These are phyloP conservation scores for Lophiostoma macrostomum DNA, from an alignment of 495 filamentous ascomycete species.

Conservation along the genomic window DNA sequence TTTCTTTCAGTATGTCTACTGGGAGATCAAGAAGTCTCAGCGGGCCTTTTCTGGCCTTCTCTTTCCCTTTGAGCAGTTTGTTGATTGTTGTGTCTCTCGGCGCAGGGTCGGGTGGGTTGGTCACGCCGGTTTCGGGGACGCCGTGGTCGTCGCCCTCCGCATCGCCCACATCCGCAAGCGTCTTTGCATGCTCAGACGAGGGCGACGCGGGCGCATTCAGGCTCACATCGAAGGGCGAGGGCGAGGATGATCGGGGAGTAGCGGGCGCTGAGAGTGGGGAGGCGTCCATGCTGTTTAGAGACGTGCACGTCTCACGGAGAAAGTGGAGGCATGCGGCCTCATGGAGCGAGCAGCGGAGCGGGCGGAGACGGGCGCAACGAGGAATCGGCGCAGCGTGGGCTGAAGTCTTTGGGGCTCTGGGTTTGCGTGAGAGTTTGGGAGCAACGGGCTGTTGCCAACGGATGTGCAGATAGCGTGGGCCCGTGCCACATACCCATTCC, in stretches of 20 bases:
- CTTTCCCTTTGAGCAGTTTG: constrained; percentile 36
- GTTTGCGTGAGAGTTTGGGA: too few relatives aligned
- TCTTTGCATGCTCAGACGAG: constrained; percentile 7
- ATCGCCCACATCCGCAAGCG: neutral
- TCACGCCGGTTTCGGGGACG: neutral
- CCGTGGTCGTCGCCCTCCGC: constrained; percentile 1
- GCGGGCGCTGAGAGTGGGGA: constrained; percentile 21
- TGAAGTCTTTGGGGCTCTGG: neutral
- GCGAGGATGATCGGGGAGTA: constrained; percentile 14
- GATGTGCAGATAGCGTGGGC: too few relatives aligned
- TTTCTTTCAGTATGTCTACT: constrained; percentile 79
- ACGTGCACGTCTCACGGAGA: constrained; percentile 26
- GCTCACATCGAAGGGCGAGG: constrained; percentile 20
- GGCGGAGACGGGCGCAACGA: neutral
- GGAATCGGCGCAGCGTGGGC: too few relatives aligned
- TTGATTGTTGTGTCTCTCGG: constrained; percentile 4
- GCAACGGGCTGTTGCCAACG: too few relatives aligned
- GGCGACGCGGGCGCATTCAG: constrained; percentile 7
- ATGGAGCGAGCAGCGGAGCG: constrained; percentile 7
- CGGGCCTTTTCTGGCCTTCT: constrained; percentile 41
- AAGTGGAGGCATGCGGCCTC: constrained; percentile 28
- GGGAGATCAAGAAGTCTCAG: constrained; percentile 72
- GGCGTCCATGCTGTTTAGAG: constrained; percentile 33
- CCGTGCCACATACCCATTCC: too few relatives aligned
- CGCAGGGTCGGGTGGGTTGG: neutral